Evolutionary conservation across 352 stramenopile genomes (phyloP).

Genomic region (Pythium scleroteichum): DNA sequence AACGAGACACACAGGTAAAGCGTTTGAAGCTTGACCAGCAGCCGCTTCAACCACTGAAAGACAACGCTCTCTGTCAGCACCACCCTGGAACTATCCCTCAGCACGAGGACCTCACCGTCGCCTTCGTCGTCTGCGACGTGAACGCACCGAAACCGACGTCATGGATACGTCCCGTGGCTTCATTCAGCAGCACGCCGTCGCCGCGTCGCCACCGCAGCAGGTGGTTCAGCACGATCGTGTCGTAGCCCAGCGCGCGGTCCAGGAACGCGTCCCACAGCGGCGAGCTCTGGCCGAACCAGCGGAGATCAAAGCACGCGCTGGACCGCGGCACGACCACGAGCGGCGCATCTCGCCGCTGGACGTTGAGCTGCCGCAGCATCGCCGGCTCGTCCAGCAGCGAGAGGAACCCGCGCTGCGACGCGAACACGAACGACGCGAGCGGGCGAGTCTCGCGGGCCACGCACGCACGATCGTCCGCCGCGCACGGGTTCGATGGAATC

Average conservation of each 20-base stretch:
- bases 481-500: background rate
- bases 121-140: slow-evolving; percentile 30
- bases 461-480: background rate
- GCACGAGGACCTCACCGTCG: background rate
- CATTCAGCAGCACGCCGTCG: slow-evolving; percentile 69
- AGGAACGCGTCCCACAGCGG: slow-evolving; percentile 48
- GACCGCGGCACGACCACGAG: slow-evolving; percentile 39
- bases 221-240: slow-evolving; percentile 94
- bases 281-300: slow-evolving; percentile 35
- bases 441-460: background rate
- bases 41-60: slow-evolving; percentile 36
- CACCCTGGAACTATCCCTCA: too few relatives aligned
- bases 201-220: slow-evolving; percentile 62
- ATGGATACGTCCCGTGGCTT: slow-evolving; percentile 51
- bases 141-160: slow-evolving; percentile 80
- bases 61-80: background rate
- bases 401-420: slow-evolving; percentile 65
- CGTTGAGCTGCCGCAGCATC: slow-evolving; percentile 14
- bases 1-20: slow-evolving; percentile 91
- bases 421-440: slow-evolving; percentile 61
- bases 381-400: slow-evolving; percentile 47
- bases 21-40: slow-evolving; percentile 87
- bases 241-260: slow-evolving; percentile 66
- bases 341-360: slow-evolving; percentile 19
- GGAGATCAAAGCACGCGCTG: slow-evolving; percentile 53